Conservation (phyloP, 495 filamentous ascomycete genomes). For the Penicillium subrubescens region DNA sequence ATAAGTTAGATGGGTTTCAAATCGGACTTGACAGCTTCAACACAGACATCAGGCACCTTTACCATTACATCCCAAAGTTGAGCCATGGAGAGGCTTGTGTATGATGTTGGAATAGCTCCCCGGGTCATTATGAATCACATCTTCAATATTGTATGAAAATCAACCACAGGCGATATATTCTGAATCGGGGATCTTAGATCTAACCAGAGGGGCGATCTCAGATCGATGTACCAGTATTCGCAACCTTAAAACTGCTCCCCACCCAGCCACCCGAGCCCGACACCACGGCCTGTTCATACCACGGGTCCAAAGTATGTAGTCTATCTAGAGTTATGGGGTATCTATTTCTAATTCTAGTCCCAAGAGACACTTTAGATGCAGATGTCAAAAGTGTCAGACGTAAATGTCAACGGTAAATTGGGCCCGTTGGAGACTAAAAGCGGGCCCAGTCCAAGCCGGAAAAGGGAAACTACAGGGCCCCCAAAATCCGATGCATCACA, state of each 20-base stretch:
- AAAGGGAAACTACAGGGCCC: slow-evolving; percentile 2
- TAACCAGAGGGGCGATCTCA: slow-evolving; percentile 8
- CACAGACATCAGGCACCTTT: neutral
- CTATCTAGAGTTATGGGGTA: neutral
- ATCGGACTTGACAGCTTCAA: slow-evolving; percentile 1
- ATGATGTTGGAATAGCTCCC: neutral
- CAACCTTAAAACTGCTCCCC: slow-evolving; percentile 6
- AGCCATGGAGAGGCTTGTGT: neutral
- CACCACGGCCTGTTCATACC: neutral
- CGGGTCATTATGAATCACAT: no score
- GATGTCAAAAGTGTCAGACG: slow-evolving; percentile 3
- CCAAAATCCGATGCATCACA: slow-evolving; percentile 13
- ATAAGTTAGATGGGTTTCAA: neutral
- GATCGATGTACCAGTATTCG: neutral
- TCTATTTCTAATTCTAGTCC: neutral
- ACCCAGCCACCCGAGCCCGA: neutral
- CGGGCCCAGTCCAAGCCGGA: slow-evolving; percentile 5
- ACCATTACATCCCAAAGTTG: neutral
- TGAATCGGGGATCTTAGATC: slow-evolving; percentile 1
- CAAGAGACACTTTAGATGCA: neutral
- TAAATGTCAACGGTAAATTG: slow-evolving; percentile 1
- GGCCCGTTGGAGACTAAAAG: slow-evolving; percentile 11
- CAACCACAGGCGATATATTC: neutral
- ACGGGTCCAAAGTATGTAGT: neutral
- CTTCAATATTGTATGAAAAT: neutral